These are phyloP conservation scores for Triangularia setosa DNA, from an alignment of 2,329 filamentous ascomycete species.

Conservation along the genomic window DNA sequence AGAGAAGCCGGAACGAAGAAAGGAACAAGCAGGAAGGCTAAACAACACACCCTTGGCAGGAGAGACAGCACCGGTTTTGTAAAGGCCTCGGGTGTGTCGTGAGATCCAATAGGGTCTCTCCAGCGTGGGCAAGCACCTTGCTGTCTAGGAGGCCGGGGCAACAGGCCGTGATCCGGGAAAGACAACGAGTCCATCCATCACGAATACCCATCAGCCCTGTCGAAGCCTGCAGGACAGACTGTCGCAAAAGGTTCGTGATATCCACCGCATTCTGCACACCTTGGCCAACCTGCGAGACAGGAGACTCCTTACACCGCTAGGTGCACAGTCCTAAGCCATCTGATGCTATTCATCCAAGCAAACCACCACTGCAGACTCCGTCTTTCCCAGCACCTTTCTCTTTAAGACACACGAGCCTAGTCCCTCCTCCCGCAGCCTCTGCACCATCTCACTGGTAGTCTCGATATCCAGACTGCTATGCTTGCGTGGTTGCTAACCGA, in stretches of 20 bases:
- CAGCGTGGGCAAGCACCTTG: slow-evolving; percentile 8
- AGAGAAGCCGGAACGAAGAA: slow-evolving; percentile 14
- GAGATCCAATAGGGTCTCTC: slow-evolving; percentile 5
- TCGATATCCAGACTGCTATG: background rate
- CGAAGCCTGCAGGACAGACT: slow-evolving; percentile 8
- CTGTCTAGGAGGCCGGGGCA: slow-evolving; percentile 6
- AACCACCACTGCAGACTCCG: slow-evolving; percentile 12
- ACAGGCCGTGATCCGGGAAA: slow-evolving; percentile 9
- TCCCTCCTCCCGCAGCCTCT: slow-evolving; percentile 12
- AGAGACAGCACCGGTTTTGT: slow-evolving; percentile 14
- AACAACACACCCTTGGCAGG: slow-evolving; percentile 12
- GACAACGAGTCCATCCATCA: slow-evolving; percentile 4
- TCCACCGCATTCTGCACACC: slow-evolving; percentile 16
- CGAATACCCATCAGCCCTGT: slow-evolving; percentile 9
- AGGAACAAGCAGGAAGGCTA: slow-evolving; percentile 13
- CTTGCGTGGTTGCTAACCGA: slow-evolving; percentile 3
- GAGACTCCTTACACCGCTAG: slow-evolving; percentile 18
- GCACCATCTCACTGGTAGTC: slow-evolving; percentile 7
- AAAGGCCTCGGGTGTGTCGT: slow-evolving; percentile 8
- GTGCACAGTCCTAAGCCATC: slow-evolving; percentile 18
- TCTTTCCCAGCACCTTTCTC: slow-evolving; percentile 14
- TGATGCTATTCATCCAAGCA: slow-evolving; percentile 7
- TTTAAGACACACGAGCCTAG: slow-evolving; percentile 4
- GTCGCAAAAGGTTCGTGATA: slow-evolving; percentile 18
- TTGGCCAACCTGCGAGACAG: slow-evolving; percentile 12